A percentile compares a stretch with the other conserved stretches of the same genome.
Evolutionary conservation across 2,329 filamentous ascomycete species (phyloP).

Genomic region (Fusarium floridanum): DNA sequence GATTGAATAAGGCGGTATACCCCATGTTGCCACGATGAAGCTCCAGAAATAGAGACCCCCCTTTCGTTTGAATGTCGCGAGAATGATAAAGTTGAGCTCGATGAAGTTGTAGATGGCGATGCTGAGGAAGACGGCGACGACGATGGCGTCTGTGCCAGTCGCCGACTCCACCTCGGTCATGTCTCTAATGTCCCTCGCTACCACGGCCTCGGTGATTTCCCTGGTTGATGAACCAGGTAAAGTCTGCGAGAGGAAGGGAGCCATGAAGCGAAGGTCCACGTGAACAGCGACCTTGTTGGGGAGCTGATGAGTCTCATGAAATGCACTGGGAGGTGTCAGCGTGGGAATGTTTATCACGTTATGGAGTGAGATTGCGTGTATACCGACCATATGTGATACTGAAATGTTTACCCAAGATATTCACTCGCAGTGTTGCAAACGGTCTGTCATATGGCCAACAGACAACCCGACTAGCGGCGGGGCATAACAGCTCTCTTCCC

Average conservation of each 20-base stretch:
- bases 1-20: constrained; percentile 51
- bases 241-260: background rate
- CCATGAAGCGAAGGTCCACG: background rate
- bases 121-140: constrained; percentile 42
- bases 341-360: too few relatives aligned
- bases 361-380: background rate
- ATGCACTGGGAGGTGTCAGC: background rate
- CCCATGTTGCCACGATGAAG: constrained; percentile 50
- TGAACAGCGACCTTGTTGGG: background rate
- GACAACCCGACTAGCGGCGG: background rate
- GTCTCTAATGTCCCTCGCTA: background rate
- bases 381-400: background rate
- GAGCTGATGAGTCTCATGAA: background rate
- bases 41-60: constrained; percentile 55
- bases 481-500: background rate
- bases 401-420: background rate
- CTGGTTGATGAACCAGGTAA: background rate
- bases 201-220: background rate
- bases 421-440: background rate
- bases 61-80: constrained; percentile 49
- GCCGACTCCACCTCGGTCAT: background rate
- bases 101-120: constrained; percentile 51
- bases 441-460: background rate
- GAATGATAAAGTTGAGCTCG: constrained; percentile 51
- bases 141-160: constrained; percentile 25